Percentiles rank a stretch among this genome's conserved stretches.
phyloP scores from a whole-genome alignment of 345 rosid species.

The Firmiana major region DNA sequence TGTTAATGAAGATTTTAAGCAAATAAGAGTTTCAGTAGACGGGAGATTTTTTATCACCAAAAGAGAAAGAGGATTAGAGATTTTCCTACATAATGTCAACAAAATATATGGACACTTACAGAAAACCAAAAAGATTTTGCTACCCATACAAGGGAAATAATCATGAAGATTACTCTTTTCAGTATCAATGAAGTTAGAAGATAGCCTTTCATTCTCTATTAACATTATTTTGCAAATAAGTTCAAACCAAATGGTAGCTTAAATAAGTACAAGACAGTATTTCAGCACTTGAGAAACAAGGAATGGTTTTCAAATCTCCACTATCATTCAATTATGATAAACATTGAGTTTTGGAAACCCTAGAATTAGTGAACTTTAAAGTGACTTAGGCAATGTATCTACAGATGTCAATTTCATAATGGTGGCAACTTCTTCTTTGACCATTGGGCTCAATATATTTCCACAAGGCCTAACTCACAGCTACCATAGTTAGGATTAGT shows the following conservation, averaged over 20 bases:
- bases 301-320: neutral
- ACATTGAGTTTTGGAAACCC: neutral
- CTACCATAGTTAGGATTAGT: neutral
- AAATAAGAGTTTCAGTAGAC: neutral
- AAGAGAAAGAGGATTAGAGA: neutral
- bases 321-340: neutral
- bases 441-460: neutral
- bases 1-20: neutral
- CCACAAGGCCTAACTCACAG: neutral
- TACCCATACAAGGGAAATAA: neutral
- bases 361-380: neutral
- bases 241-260: neutral
- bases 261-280: neutral
- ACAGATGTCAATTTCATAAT: neutral
- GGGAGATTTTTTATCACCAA: neutral
- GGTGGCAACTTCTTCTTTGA: neutral
- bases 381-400: neutral
- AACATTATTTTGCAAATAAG: neutral
- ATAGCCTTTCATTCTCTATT: neutral
- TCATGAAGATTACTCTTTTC: neutral
- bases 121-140: neutral
- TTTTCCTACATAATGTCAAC: neutral
- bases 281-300: neutral
- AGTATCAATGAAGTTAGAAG: neutral
- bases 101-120: neutral